Conservation (phyloP, 2,329 filamentous ascomycete species). For the Xylaria digitata region DNA sequence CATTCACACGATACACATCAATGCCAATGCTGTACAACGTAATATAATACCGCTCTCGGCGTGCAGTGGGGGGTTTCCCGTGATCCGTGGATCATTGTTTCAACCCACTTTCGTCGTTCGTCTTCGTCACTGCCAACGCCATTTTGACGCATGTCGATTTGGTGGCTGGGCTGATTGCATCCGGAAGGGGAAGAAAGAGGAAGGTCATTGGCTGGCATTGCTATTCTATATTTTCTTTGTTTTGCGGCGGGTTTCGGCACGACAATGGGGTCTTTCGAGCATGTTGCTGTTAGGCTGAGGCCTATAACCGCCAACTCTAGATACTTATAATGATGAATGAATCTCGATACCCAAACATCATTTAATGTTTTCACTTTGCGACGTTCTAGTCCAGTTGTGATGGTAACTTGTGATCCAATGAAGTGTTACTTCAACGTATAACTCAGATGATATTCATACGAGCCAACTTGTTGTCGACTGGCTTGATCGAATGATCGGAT, state of each 20-base stretch:
- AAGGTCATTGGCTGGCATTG: constrained; percentile 19
- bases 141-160: constrained; percentile 4
- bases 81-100: constrained; percentile 1
- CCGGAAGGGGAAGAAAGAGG: background rate
- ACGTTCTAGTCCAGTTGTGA: background rate
- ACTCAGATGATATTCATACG: background rate
- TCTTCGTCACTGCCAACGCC: constrained; percentile 2
- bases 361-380: background rate
- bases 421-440: background rate
- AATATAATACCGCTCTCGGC: constrained; percentile 24
- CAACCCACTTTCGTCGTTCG: background rate
- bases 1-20: background rate
- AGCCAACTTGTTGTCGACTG: background rate
- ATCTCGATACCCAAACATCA: constrained; percentile 30
- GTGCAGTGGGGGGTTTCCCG: constrained; percentile 14
- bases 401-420: background rate
- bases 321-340: constrained; percentile 35
- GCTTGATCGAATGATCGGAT: background rate
- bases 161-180: background rate
- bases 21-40: constrained; percentile 22
- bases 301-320: constrained; percentile 4
- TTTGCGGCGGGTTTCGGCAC: constrained; percentile 19
- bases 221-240: constrained; percentile 28
- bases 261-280: constrained; percentile 19
- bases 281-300: constrained; percentile 11